phyloP scores from a whole-genome alignment of 352 stramenopile genomes.

The Phytopythium litorale region DNA sequence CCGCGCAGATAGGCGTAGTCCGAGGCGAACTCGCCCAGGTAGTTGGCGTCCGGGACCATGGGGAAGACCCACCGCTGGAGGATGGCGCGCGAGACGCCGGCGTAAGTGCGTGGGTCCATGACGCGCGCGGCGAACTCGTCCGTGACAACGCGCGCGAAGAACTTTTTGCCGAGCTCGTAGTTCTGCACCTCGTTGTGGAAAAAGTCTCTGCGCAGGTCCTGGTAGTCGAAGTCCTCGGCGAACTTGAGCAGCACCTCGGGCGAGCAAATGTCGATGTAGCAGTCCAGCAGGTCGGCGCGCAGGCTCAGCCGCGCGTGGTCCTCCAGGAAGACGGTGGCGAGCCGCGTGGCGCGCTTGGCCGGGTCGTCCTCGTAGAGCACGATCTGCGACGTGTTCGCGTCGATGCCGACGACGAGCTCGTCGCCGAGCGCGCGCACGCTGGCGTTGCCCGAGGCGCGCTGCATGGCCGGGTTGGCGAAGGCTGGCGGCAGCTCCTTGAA shows the following conservation, averaged over 20 bases:
- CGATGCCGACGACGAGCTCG: constrained; percentile 79
- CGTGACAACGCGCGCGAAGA: constrained; percentile 92
- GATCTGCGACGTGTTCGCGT: constrained; percentile 74
- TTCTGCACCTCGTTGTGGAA: constrained; percentile 97
- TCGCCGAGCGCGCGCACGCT: constrained; percentile 69
- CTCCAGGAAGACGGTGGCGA: constrained; percentile 75
- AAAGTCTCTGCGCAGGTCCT: constrained; percentile 94
- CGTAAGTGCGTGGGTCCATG: constrained; percentile 93
- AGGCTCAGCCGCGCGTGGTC: constrained; percentile 88
- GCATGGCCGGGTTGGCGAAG: constrained; percentile 25
- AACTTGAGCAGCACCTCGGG: constrained; percentile 97
- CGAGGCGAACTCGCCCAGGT: constrained; percentile 44
- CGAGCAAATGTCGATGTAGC: constrained; percentile 97
- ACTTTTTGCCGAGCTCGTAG: constrained; percentile 97
- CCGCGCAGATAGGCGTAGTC: constrained; percentile 77
- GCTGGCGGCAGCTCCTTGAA: constrained; percentile 87
- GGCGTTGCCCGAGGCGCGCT: constrained; percentile 1
- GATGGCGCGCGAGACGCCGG: constrained; percentile 91
- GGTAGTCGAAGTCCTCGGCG: constrained; percentile 98
- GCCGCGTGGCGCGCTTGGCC: constrained; percentile 35
- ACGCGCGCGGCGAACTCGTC: constrained; percentile 94
- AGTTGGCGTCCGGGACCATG: constrained; percentile 93
- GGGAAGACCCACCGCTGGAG: constrained; percentile 95
- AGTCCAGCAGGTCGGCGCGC: constrained; percentile 94
- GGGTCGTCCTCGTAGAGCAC: constrained; percentile 79